Base-by-base conservation (phyloP, 2,329 filamentous ascomycete genomes). In the Cordyceps farinosa region DNA sequence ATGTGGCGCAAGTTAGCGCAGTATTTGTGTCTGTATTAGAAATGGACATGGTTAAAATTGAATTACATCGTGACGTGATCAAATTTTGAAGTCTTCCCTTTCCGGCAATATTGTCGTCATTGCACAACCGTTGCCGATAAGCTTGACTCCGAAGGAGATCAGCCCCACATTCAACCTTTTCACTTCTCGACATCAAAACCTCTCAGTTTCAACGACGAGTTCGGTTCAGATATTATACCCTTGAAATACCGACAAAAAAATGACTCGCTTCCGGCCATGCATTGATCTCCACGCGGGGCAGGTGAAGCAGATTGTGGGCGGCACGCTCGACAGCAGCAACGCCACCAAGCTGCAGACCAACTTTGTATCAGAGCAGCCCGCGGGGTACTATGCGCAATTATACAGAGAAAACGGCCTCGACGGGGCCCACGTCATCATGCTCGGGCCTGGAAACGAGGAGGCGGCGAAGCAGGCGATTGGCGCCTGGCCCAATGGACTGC, bases 261-360 rank as follows among this genome's bases (percentile, higher is more conserved):
- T 99, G 95, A 98, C 95, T 3, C 87, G 89, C 69, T 99, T 99
- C 73, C 85, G 95, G 45, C 95, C 95, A 27, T 99, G 95, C 74
- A 98, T 99, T 76, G 95, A 99, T 78, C 85, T 99, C 60, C 95
- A 99, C 76, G 89, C 93, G n/a, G 95, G 95, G 15, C 89, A 94
- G 74, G 95, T 99, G 65, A 99, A 99, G 81, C 95, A 99, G 77
- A 99, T 99, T 70, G 93, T 99, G 47, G 95, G 95, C 69, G 94
- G 95, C 65, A 98, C 95, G 1, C 84, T 99, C 66, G 89, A 90
- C 77, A 84, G 84, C 73, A 17, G 17, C 51, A 75, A 82, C 9
- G 84, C 85, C 1, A 75, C 82, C 7, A 82, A 85, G 63, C 83
- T 98, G 63, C 90, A 92, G 78, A 98, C 94, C 54, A 99, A 99